Conservation (phyloP, 805 yeast genomes). For the Pachysolen tannophilus region DNA sequence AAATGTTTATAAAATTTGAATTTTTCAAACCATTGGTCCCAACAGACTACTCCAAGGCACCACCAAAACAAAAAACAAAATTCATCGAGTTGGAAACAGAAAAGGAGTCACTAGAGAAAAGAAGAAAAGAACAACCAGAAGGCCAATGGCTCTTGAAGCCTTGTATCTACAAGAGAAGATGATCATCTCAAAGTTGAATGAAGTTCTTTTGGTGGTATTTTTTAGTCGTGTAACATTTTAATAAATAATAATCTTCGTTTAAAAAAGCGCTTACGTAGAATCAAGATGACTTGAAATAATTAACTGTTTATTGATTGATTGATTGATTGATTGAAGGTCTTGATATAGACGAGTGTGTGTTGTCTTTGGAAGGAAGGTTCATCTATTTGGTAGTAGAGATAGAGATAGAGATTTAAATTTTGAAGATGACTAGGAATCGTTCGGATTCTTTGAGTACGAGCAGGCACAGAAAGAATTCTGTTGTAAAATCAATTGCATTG, state of each 20-base stretch:
- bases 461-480: constrained; percentile 42
- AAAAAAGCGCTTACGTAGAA: too few species aligned
- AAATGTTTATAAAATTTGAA: constrained; percentile 93
- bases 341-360: too few species aligned
- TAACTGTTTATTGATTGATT: too few species aligned
- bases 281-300: too few species aligned
- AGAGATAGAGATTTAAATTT: too few species aligned
- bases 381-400: too few species aligned
- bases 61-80: constrained; percentile 51
- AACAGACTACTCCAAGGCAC: constrained; percentile 53
- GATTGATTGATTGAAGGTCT: too few species aligned
- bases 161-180: constrained; percentile 89
- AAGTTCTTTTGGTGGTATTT: too few species aligned
- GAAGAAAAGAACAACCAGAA: constrained; percentile 51
- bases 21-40: constrained; percentile 90
- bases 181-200: too few species aligned
- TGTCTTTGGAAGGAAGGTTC: too few species aligned
- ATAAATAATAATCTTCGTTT: too few species aligned
- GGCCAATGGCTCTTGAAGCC: constrained; percentile 92
- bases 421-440: constrained; percentile 5
- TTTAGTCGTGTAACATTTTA: too few species aligned
- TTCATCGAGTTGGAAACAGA: constrained; percentile 67
- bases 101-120: constrained; percentile 48
- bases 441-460: constrained; percentile 2
- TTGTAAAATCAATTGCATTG: constrained; percentile 54